Evolutionary conservation across 2,329 filamentous ascomycete species (phyloP), one percentile per base, ranked within the genome.

Genomic region (Pestalotiopsis sp.): DNA sequence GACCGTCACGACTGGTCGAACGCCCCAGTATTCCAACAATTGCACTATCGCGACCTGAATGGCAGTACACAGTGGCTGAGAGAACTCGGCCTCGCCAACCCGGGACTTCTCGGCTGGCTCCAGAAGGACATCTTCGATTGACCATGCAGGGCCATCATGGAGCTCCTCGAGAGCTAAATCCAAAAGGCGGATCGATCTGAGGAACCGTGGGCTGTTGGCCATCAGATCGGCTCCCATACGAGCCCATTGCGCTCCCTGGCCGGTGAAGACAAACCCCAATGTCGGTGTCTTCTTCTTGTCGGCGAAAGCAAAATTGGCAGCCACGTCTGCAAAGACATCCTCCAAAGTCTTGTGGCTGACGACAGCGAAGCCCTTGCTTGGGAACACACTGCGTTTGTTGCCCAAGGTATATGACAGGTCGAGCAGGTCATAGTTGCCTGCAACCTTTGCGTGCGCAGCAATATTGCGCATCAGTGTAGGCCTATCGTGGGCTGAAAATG

Each of bases 21-120:
- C 68, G 58, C 82, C 70, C 56, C 72, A 68, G 52, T 70, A 45
- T 17, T 45, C 39, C 39, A 45, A 17, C 1, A 45, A 17, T 4
- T 17, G 39, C 12, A 45, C 39, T 13, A 45, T 12, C 39, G 39
- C 39, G 14, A 45, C 14, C 9, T 45, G 39, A 4, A 25, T 25
- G 25, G 78, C 81, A 73, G 83, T 84, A 75, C 82, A 82, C 68
- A 82, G 81, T 4, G 74, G 66, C 45, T 70, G 69, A 7, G 66
- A 66, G 31, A 70, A 39, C 25, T 68, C 66, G n/a, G 66, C 41
- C 23, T 66, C 57, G n/a, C 64, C 45, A 17, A 70, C 57, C 3
- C 39, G 20, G 13, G 56, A 61, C 23, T 2, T 38, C 27, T 60
- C 63, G 3, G 52, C 56, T 25, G 41, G 62, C 27, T 56, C 59